Evolutionary conservation across 2,329 filamentous ascomycete species (phyloP).

Genomic region (Aspergillus ochraceus): DNA sequence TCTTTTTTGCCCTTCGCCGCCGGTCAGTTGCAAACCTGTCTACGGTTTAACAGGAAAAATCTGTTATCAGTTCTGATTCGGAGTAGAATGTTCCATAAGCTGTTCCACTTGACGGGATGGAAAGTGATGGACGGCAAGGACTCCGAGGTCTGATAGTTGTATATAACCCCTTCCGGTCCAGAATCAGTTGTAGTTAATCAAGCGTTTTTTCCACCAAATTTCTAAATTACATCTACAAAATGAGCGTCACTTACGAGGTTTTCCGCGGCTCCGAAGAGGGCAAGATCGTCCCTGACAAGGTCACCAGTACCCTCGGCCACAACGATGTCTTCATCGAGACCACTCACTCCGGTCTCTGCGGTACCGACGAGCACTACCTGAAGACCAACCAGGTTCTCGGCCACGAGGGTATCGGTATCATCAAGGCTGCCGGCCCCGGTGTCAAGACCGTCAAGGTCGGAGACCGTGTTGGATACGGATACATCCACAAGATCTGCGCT

Average conservation of each 20-base stretch:
- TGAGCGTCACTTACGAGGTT: constrained; percentile 12
- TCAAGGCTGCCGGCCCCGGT: constrained; percentile 47
- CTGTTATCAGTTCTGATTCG: background rate
- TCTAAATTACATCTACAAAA: background rate
- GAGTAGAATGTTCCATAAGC: background rate
- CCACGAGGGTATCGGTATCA: constrained; percentile 55
- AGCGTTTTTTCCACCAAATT: background rate
- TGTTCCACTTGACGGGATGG: background rate
- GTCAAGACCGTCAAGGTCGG: constrained; percentile 48
- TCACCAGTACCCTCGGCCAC: constrained; percentile 8
- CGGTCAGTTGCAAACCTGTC: too few species aligned
- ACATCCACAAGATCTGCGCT: constrained; percentile 28
- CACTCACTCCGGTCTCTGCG: constrained; percentile 25
- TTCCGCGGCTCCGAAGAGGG: constrained; percentile 20
- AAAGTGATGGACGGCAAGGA: background rate
- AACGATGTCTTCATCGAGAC: constrained; percentile 21
- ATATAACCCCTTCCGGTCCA: background rate
- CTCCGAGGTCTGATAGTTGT: background rate
- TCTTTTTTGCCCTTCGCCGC: background rate
- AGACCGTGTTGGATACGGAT: constrained; percentile 35
- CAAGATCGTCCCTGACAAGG: constrained; percentile 11
- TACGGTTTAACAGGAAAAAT: too few species aligned
- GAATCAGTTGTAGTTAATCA: background rate
- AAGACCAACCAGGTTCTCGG: constrained; percentile 40
- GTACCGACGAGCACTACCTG: constrained; percentile 23